Evolutionary conservation across 495 filamentous ascomycete genomes (phyloP).

Genomic region (Chaetomium cochliodes): DNA sequence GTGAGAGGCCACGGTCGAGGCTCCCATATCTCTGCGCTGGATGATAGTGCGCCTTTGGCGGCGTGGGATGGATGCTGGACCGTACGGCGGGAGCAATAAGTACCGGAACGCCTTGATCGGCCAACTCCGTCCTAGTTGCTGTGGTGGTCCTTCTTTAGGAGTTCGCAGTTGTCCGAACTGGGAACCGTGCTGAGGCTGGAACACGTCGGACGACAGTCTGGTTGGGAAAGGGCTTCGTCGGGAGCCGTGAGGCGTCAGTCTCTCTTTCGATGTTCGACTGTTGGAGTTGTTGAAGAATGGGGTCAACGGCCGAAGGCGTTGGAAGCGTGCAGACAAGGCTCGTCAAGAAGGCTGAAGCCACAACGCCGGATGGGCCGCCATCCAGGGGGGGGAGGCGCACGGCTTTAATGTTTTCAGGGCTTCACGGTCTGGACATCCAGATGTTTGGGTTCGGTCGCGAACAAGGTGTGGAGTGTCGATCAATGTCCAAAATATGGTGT

Average conservation of each 20-base stretch:
- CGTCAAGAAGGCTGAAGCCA: slow-evolving; percentile 20
- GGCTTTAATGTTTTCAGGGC: slow-evolving; percentile 17
- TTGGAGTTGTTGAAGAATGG: background rate
- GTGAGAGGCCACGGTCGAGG: slow-evolving; percentile 43
- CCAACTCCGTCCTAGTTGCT: background rate
- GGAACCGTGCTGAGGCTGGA: background rate
- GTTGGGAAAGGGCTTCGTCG: background rate
- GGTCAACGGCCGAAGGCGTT: background rate
- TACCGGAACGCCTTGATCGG: background rate
- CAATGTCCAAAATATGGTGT: slow-evolving; percentile 18
- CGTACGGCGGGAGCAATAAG: background rate
- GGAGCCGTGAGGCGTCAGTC: background rate
- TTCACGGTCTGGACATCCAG: slow-evolving; percentile 6
- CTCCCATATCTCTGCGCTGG: slow-evolving; percentile 15
- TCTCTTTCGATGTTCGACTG: background rate
- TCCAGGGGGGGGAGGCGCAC: background rate
- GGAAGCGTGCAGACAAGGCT: background rate
- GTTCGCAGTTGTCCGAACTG: background rate
- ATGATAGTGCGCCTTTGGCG: slow-evolving; percentile 7
- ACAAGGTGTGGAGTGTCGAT: slow-evolving; percentile 34
- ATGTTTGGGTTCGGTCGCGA: slow-evolving; percentile 20
- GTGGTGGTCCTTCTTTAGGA: background rate
- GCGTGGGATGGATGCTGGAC: background rate
- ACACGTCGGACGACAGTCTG: background rate
- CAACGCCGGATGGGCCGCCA: slow-evolving; percentile 17